phyloP scores from a whole-genome alignment of 2,329 filamentous ascomycete genomes.

The Talaromyces sp. region DNA sequence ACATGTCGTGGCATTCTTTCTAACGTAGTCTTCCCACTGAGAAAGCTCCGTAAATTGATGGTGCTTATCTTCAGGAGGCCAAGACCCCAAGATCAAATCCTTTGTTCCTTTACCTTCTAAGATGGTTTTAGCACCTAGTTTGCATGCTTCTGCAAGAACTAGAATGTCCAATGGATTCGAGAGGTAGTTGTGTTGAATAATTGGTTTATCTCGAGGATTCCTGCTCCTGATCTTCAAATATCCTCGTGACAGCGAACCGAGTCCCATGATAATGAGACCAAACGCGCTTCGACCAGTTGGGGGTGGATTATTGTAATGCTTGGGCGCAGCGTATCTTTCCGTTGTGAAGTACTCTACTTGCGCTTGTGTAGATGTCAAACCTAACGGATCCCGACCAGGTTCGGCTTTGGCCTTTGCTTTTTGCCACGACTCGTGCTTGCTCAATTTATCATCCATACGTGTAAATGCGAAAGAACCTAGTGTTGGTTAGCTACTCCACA shows the following conservation, averaged over 20 bases:
- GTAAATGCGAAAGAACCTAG: constrained; percentile 61
- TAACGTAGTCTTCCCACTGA: constrained; percentile 56
- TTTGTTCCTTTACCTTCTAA: constrained; percentile 55
- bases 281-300: constrained; percentile 53
- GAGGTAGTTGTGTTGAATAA: constrained; percentile 57
- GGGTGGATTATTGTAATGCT: constrained; percentile 53
- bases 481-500: constrained; percentile 43
- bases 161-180: constrained; percentile 54
- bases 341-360: constrained; percentile 62
- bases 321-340: constrained; percentile 58
- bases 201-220: constrained; percentile 49
- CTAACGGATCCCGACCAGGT: constrained; percentile 59
- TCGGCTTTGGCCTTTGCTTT: constrained; percentile 42
- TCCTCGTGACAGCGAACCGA: constrained; percentile 55
- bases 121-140: constrained; percentile 57
- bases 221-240: constrained; percentile 48
- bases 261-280: constrained; percentile 55
- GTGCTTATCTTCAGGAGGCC: constrained; percentile 51
- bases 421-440: constrained; percentile 52
- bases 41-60: constrained; percentile 51
- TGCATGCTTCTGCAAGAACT: constrained; percentile 56
- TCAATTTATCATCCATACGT: constrained; percentile 57
- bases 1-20: constrained; percentile 58
- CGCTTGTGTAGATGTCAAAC: constrained; percentile 52
- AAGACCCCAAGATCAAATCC: constrained; percentile 56